Base-by-base conservation (phyloP, 139 green algal genomes). In the Chlorella sp. region DNA sequence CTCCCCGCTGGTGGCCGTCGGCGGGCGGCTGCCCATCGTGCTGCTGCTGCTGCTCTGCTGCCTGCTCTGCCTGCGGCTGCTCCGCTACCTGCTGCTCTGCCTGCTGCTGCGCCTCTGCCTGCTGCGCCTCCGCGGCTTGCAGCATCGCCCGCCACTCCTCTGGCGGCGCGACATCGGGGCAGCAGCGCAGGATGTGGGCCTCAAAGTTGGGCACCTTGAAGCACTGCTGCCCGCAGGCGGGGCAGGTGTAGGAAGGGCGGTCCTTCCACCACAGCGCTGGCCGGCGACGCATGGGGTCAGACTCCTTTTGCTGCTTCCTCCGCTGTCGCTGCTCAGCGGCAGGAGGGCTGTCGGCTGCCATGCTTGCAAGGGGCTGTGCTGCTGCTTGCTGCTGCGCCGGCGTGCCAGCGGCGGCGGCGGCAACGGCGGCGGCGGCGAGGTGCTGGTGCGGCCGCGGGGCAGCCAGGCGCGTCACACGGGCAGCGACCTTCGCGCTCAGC, bases 191-290 rank as follows among this genome's bases (percentile, higher is more conserved):
- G 16, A 92, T 36, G 78, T 92, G 89, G 0, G 75, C 51, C 17
- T 82, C 28, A 1, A 92, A 83, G 15, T 86, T 73, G 2, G 38
- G 26, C 23, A 78, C 44, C n/a, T 68, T 76, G 47, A 73, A 88
- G 65, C 84, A 85, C 28, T 26, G 25, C 71, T 92, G 87, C 25
- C 87, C 81, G 70, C 89, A 92, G 32, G 89, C 74, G 18, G 89
- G 89, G 64, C 89, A 92, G 69, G 26, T 3, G 70, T 86, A 86
- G 1, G 81, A 71, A 5, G 76, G 76, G 2, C 76, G 76, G 21
- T 82, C 76, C 76, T 60, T 82, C 76, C 76, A 82, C 76, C 60
- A 82, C 76, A 73, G 60, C 38, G 36, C 11, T 0, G 76, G 76
- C 26, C 76, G 76, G 11, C 76, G 76, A 7, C 56, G 17, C 23